Conservation (phyloP, 345 rosid genomes). For the Brassica incana region DNA sequence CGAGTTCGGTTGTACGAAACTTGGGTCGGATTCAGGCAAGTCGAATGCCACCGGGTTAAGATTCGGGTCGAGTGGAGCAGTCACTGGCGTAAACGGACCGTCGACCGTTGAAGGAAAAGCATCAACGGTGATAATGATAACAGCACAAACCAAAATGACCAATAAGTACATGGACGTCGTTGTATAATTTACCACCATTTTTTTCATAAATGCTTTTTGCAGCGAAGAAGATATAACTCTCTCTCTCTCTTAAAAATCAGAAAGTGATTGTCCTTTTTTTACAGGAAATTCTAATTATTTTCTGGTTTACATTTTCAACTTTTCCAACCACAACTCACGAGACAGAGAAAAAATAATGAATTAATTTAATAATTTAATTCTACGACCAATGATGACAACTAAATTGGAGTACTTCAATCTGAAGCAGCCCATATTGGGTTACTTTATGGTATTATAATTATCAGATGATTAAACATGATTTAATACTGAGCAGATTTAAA, state of each 20-base stretch:
- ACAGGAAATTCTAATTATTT: neutral
- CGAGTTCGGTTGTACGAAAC: slow-evolving; percentile 42
- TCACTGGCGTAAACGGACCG: slow-evolving; percentile 77
- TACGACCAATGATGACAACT: neutral
- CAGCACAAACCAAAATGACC: slow-evolving; percentile 1
- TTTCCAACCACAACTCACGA: neutral
- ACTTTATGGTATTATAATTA: neutral
- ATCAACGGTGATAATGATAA: slow-evolving; percentile 16
- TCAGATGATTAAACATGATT: neutral
- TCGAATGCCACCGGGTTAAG: slow-evolving; percentile 67
- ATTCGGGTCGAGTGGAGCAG: slow-evolving; percentile 58
- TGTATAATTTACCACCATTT: slow-evolving; percentile 24
- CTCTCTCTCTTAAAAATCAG: neutral
- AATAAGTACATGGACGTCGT: neutral
- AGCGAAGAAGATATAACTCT: slow-evolving; percentile 21
- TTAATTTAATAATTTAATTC: neutral
- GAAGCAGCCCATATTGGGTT: neutral
- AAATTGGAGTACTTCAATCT: neutral
- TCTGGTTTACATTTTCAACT: neutral
- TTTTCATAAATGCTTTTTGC: slow-evolving; percentile 2
- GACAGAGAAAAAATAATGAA: neutral
- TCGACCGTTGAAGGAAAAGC: slow-evolving; percentile 57
- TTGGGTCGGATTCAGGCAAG: slow-evolving; percentile 73
- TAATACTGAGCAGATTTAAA: neutral
- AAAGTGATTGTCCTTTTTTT: neutral